These are phyloP conservation scores for Saccharum officinarum DNA, from an alignment of 176 grass and related monocot species.

Conservation along the genomic window DNA sequence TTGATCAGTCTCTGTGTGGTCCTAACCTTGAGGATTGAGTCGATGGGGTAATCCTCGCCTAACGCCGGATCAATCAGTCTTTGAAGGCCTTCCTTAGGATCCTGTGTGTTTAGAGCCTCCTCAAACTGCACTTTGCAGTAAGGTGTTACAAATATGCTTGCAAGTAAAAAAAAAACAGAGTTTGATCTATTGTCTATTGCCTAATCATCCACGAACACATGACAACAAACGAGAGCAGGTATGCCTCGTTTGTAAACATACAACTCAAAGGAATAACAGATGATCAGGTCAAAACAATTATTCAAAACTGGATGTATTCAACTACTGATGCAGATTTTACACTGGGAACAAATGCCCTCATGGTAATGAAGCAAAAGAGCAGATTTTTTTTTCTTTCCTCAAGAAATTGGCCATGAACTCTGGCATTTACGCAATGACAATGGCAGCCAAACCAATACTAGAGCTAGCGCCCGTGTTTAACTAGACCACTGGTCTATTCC, in stretches of 20 bases:
- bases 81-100: constrained; percentile 66
- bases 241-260: background rate
- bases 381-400: background rate
- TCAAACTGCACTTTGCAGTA: constrained; percentile 63
- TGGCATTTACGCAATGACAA: background rate
- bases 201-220: background rate
- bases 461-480: background rate
- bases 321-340: background rate
- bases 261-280: background rate
- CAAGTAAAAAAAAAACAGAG: background rate
- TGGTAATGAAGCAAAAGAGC: background rate
- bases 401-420: background rate
- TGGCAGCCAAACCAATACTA: background rate
- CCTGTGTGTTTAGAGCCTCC: constrained; percentile 44
- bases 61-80: constrained; percentile 65
- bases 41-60: constrained; percentile 65
- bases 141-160: background rate
- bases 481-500: background rate
- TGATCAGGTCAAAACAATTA: background rate
- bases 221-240: background rate
- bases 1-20: background rate
- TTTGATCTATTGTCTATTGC: background rate
- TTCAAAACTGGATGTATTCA: background rate
- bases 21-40: constrained; percentile 65
- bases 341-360: background rate